Evolutionary conservation across 257 asterid genomes (phyloP).

Genomic region (Solanum neorickii): DNA sequence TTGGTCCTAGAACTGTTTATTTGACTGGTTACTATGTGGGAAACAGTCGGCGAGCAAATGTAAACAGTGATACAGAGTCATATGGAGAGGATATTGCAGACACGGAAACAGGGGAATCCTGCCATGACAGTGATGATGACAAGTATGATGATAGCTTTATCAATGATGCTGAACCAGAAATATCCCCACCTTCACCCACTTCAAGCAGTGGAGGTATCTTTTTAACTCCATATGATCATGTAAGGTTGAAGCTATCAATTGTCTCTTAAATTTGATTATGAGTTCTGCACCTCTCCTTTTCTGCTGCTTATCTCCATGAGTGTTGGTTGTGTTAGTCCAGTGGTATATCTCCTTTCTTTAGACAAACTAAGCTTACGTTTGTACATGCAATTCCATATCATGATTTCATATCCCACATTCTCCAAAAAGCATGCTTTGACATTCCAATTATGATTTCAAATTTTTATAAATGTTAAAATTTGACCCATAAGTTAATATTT

Average conservation of each 20-base stretch:
- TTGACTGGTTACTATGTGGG: slow-evolving; percentile 64
- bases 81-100: slow-evolving; percentile 79
- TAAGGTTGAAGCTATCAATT: neutral
- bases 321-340: neutral
- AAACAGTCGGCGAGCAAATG: slow-evolving; percentile 7
- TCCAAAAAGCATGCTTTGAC: neutral
- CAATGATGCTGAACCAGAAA: slow-evolving; percentile 33
- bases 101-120: slow-evolving; percentile 45
- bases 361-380: neutral
- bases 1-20: slow-evolving; percentile 68
- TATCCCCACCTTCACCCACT: slow-evolving; percentile 28
- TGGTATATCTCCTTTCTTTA: neutral
- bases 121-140: slow-evolving; percentile 41
- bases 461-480: neutral
- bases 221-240: neutral
- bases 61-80: slow-evolving; percentile 66
- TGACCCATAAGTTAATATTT: neutral
- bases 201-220: slow-evolving; percentile 35
- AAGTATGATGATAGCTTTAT: slow-evolving; percentile 80
- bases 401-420: neutral
- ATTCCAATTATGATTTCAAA: neutral
- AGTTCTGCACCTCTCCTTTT: neutral
- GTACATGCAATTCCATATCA: neutral
- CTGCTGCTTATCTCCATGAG: neutral
- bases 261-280: neutral